Base-by-base conservation (phyloP, 225 moss, liverwort and hornwort genomes). In the Pseudoscleropodium purum region DNA sequence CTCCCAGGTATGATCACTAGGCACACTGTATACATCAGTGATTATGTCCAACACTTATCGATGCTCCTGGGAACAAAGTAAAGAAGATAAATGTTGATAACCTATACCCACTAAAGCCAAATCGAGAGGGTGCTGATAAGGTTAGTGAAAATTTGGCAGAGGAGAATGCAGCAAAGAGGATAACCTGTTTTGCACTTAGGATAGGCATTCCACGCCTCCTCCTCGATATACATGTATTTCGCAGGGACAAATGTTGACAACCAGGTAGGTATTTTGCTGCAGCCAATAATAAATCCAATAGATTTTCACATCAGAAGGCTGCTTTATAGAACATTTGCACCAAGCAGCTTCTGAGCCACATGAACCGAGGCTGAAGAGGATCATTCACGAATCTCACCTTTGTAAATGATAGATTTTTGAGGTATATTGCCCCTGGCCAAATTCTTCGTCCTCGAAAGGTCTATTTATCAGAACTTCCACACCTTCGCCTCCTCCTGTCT, bases 201-300 rank as follows among this genome's bases (percentile, higher is more conserved):
- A 88, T 93, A 98, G 18, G 96, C 96, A 94, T 98, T 98, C 98
- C 98, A 98, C 67, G 98, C 98, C 93, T 98, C 98, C 87, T 98
- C 98, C 92, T 98, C 97, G 72, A 97, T 95, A 76, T 95, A 87
- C 88, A 98, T 90, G 39, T 93, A 92, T 86, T 96, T 97, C 68
- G 92, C 90, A 62, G 97, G 92, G 81, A 96, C 94, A 86, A 97
- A 95, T 73, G 96, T 90, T 86, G 96, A 94, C 93, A 98, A 89
- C 98, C 98, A 98, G 75, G 94, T 60, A 41, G 98, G 98, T 70
- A 96, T 95, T 91, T 98, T 98, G 92, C 98, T 98, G 93, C 85
- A 95, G 31, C 67, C 68, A 89, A 87, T 51, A 37, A 72, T 67
- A 83, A 81, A 86, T 75, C 30, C 56, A 89, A 90, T 61, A 62